These are phyloP conservation scores for Rhizopogon rudus DNA, from an alignment of 768 basidiomycete genomes.

Conservation along the genomic window DNA sequence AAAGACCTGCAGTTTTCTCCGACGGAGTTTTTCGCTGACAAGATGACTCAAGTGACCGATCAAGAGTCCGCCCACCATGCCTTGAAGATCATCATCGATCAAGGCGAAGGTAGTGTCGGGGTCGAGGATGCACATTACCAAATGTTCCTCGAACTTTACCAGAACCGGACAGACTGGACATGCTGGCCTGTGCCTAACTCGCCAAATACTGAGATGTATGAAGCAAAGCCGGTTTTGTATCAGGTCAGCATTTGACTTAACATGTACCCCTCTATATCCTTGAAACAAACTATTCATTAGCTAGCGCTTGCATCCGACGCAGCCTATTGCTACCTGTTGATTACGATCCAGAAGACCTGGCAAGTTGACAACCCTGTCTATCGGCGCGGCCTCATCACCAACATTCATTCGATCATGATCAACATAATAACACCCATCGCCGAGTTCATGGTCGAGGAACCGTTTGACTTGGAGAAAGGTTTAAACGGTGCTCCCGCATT, in stretches of 20 bases:
- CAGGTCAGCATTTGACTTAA: slow-evolving; percentile 1
- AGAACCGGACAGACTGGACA: slow-evolving; percentile 5
- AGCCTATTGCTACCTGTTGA: slow-evolving; percentile 13
- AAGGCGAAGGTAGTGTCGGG: slow-evolving; percentile 15
- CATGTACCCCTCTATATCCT: background rate
- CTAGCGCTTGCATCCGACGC: slow-evolving; percentile 13
- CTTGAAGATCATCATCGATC: slow-evolving; percentile 12
- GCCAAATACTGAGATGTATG: slow-evolving; percentile 4
- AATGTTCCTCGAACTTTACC: slow-evolving; percentile 13
- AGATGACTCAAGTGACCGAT: slow-evolving; percentile 11
- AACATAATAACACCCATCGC: slow-evolving; percentile 5
- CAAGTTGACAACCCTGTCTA: background rate
- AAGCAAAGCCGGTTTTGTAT: background rate
- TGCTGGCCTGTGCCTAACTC: slow-evolving; percentile 4
- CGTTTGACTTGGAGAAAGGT: background rate
- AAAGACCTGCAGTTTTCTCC: slow-evolving; percentile 8
- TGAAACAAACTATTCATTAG: background rate
- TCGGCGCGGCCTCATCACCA: slow-evolving; percentile 5
- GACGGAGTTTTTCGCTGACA: slow-evolving; percentile 8
- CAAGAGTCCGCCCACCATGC: slow-evolving; percentile 7
- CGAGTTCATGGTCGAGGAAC: slow-evolving; percentile 9
- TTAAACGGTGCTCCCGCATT: slow-evolving; percentile 9
- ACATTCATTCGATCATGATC: slow-evolving; percentile 11
- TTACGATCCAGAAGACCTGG: slow-evolving; percentile 11
- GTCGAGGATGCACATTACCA: slow-evolving; percentile 13